Conservation (phyloP, 331 rosid species). For the Saraca asoca region DNA sequence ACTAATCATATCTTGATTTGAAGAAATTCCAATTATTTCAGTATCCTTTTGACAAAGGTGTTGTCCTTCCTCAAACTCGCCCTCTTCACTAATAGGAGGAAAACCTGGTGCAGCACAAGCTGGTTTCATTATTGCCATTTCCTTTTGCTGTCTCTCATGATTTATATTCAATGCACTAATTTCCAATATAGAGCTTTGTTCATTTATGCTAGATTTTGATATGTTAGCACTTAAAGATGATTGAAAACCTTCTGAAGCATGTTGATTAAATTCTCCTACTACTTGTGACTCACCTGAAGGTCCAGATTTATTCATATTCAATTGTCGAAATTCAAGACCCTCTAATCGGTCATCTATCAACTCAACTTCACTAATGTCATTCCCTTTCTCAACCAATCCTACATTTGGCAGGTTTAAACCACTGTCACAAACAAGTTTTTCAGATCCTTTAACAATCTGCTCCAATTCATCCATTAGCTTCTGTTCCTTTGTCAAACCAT, state of each 20-base stretch:
- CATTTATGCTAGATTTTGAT: slow-evolving; percentile 23
- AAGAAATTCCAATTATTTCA: slow-evolving; percentile 26
- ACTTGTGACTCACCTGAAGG: slow-evolving; percentile 26
- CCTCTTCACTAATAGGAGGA: slow-evolving; percentile 37
- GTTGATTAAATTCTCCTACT: slow-evolving; percentile 31
- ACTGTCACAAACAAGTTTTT: slow-evolving; percentile 36
- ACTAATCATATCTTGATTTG: slow-evolving; percentile 31
- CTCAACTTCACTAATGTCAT: slow-evolving; percentile 37
- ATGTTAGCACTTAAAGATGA: slow-evolving; percentile 8
- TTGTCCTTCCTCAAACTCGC: slow-evolving; percentile 40
- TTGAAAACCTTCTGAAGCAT: slow-evolving; percentile 24
- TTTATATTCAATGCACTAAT: slow-evolving; percentile 11
- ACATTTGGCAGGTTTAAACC: slow-evolving; percentile 13
- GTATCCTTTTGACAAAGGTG: slow-evolving; percentile 30
- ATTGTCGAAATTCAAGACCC: slow-evolving; percentile 30
- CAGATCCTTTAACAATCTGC: slow-evolving; percentile 45
- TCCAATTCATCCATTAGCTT: slow-evolving; percentile 48
- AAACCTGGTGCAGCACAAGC: slow-evolving; percentile 29
- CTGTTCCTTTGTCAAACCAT: slow-evolving; percentile 37
- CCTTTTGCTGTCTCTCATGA: slow-evolving; percentile 33
- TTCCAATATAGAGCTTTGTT: not conserved
- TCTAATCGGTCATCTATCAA: slow-evolving; percentile 38
- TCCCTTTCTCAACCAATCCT: slow-evolving; percentile 29
- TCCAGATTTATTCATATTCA: slow-evolving; percentile 29
- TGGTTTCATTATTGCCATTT: slow-evolving; percentile 29